phyloP scores from a whole-genome alignment of 2,329 filamentous ascomycete species.

The Tolypocladium tropicale region DNA sequence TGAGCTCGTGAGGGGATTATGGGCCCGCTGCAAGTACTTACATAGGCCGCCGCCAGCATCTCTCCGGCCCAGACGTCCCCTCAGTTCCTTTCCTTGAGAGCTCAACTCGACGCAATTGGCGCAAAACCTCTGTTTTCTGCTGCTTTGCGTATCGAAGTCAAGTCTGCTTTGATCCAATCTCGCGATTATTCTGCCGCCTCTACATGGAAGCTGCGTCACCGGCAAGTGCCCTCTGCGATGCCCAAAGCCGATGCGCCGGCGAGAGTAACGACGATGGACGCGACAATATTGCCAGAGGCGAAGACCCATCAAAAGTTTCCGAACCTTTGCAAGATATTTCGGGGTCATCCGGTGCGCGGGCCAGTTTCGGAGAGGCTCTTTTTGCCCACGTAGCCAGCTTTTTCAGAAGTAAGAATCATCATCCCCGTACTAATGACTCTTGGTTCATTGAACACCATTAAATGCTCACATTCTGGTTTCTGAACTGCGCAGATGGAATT shows the following conservation, averaged over 20 bases:
- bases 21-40: background rate
- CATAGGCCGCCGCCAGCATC: background rate
- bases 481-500: background rate
- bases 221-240: background rate
- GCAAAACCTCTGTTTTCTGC: too few relatives aligned
- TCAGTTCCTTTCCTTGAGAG: background rate
- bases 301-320: background rate
- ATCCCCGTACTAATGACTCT: too few relatives aligned
- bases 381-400: too few relatives aligned
- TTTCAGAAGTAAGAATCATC: background rate
- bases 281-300: background rate
- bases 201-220: constrained; percentile 1
- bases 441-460: too few relatives aligned
- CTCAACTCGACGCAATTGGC: background rate
- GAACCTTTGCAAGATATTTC: background rate
- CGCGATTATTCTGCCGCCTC: background rate
- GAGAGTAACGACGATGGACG: background rate
- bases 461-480: too few relatives aligned
- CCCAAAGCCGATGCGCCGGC: background rate
- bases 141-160: background rate
- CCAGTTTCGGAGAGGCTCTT: too few relatives aligned
- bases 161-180: background rate
- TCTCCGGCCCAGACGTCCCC: background rate
- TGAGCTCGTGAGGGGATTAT: background rate
- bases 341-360: background rate